phyloP scores from a whole-genome alignment of 305 asterid species.

The Solanum aculeatissimum region DNA sequence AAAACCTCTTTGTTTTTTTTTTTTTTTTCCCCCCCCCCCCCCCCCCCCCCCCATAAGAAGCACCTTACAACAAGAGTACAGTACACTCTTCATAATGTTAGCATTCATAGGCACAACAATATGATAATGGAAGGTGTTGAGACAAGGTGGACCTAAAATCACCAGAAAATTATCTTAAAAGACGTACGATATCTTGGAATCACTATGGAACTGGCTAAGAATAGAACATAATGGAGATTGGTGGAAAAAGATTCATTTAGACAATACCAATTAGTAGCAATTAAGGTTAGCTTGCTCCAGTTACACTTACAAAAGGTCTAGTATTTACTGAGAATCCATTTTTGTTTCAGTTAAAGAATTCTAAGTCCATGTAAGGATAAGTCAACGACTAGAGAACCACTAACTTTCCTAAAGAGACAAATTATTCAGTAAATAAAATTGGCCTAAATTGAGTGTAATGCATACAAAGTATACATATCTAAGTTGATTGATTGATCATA shows the following conservation, averaged over 20 bases:
- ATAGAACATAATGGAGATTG: background rate
- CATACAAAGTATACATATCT: background rate
- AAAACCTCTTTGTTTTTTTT: too few relatives aligned
- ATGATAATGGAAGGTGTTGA: background rate
- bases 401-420: background rate
- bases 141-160: background rate
- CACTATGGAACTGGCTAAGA: background rate
- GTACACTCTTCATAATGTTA: background rate
- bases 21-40: background rate
- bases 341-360: background rate
- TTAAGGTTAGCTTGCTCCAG: background rate
- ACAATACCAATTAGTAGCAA: background rate
- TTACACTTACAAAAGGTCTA: background rate
- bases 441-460: background rate
- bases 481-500: background rate
- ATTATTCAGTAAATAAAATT: background rate
- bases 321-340: background rate
- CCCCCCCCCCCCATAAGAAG: background rate
- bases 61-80: background rate
- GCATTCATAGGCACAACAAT: background rate
- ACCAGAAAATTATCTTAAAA: background rate
- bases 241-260: background rate
- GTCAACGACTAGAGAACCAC: background rate
- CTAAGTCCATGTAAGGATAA: background rate
- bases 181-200: background rate